These are phyloP conservation scores for Chrysochromulina parva DNA, from an alignment of 78 protist species.

Conservation along the genomic window DNA sequence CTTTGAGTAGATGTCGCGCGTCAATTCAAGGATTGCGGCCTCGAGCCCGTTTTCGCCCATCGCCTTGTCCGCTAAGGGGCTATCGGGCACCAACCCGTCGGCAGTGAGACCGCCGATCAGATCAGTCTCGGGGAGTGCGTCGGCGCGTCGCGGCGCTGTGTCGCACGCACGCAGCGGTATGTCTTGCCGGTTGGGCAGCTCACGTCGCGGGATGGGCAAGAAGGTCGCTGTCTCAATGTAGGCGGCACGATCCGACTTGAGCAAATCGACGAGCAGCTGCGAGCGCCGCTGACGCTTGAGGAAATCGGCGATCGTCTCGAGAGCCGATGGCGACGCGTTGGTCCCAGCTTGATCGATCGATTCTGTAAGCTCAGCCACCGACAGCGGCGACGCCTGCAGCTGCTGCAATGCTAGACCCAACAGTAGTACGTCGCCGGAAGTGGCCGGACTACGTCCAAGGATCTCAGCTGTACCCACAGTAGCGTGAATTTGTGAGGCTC, in stretches of 20 bases:
- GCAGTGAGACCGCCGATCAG: background rate
- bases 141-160: background rate
- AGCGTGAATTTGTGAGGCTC: too few species aligned
- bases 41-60: background rate
- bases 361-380: background rate
- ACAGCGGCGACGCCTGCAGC: background rate
- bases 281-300: background rate
- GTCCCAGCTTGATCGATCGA: background rate
- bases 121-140: background rate
- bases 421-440: too few species aligned
- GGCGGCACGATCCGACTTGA: background rate
- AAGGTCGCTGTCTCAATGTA: background rate
- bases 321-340: too few species aligned
- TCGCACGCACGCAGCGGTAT: background rate
- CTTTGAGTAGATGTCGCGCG: background rate
- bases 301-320: background rate
- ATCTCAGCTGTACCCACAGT: too few species aligned
- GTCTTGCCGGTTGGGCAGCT: constrained; percentile 2
- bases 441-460: too few species aligned
- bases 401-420: background rate
- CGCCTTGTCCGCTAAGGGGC: background rate
- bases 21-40: background rate
- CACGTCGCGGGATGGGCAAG: background rate
- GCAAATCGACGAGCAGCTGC: background rate
- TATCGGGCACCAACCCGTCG: background rate